Conservation (phyloP, 805 yeast species). For the Tetrapisispora namnaoensis region DNA sequence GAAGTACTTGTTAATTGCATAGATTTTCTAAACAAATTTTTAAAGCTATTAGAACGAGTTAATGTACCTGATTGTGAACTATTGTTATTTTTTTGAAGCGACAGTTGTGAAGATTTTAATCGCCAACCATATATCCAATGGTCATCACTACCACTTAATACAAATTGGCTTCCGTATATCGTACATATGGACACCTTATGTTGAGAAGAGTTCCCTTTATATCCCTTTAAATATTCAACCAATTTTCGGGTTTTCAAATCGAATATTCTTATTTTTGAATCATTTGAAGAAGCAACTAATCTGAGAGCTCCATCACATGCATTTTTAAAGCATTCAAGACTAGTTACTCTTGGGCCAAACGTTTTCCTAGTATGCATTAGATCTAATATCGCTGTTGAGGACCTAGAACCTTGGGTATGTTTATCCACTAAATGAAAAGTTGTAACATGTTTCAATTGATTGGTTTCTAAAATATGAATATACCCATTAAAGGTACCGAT, state of each 20-base stretch:
- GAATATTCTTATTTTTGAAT: constrained; percentile 64
- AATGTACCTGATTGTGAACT: neutral
- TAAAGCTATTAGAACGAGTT: constrained; percentile 9
- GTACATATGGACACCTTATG: constrained; percentile 41
- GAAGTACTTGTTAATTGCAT: constrained; percentile 1
- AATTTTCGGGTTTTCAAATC: constrained; percentile 44
- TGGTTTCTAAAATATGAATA: constrained; percentile 49
- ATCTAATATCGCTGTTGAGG: neutral
- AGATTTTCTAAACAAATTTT: constrained; percentile 7
- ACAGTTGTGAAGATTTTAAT: neutral
- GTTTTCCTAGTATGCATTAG: constrained; percentile 2
- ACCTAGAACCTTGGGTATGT: constrained; percentile 13
- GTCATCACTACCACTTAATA: constrained; percentile 77
- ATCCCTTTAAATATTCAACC: constrained; percentile 64
- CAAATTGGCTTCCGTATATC: constrained; percentile 16
- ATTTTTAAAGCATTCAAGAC: constrained; percentile 45
- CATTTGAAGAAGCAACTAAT: constrained; percentile 66
- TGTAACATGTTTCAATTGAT: constrained; percentile 43
- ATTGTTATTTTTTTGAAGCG: neutral
- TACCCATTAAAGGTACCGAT: constrained; percentile 79
- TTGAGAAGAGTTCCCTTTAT: constrained; percentile 58
- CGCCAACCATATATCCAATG: constrained; percentile 80
- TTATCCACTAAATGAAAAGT: constrained; percentile 40
- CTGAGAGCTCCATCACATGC: constrained; percentile 27
- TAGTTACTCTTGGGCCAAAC: constrained; percentile 59